phyloP scores from a whole-genome alignment of 2,329 filamentous ascomycete genomes.

The Macrophomina phaseolina region DNA sequence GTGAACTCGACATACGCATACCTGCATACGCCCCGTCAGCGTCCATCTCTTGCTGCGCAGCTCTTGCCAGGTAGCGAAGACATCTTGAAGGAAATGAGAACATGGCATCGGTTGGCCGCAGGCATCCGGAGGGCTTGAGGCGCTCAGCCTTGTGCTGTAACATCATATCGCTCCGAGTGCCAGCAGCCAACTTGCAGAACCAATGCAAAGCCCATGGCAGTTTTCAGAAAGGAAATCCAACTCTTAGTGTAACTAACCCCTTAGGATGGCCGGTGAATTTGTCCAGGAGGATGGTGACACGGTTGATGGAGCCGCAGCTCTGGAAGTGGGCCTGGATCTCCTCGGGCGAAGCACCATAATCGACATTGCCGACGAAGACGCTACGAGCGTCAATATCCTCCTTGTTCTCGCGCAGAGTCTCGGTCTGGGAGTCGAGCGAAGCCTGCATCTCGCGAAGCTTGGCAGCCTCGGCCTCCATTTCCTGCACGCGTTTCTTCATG shows the following conservation, averaged over 20 bases:
- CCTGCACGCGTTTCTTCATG: constrained; percentile 60
- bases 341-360: constrained; percentile 95
- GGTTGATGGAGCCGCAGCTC: constrained; percentile 95
- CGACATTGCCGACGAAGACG: constrained; percentile 98
- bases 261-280: constrained; percentile 99
- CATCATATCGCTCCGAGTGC: not conserved
- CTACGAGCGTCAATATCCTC: constrained; percentile 94
- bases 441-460: constrained; percentile 63
- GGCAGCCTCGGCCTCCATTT: constrained; percentile 64
- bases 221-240: constrained; percentile 40
- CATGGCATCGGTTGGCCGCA: constrained; percentile 4
- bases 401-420: constrained; percentile 87
- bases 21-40: constrained; percentile 63
- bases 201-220: not conserved
- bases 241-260: constrained; percentile 70
- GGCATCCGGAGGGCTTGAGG: not conserved
- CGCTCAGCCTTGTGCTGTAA: not conserved
- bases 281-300: constrained; percentile 94
- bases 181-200: not conserved
- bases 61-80: constrained; percentile 64
- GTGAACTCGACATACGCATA: constrained; percentile 99
- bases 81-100: constrained; percentile 29
- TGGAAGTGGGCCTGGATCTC: constrained; percentile 99
- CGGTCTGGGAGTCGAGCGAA: constrained; percentile 78
- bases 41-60: constrained; percentile 59